Base-by-base conservation (phyloP, 1,284 basidiomycete genomes). In the Ceratobasidium sp. region DNA sequence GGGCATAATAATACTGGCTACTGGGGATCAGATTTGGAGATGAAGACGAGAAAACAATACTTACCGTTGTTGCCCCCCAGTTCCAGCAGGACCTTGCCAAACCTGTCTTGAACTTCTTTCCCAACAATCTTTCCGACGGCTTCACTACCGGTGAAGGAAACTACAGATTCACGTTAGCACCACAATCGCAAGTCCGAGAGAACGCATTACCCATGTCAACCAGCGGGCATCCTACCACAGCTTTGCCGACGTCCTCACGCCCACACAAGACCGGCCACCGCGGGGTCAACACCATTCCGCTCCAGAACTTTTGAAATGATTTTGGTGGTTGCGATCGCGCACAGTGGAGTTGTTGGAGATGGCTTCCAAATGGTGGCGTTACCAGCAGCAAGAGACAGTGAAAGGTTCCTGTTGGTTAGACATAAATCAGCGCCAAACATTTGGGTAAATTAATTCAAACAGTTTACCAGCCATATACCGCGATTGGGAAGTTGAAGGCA, bases 321-420 rank as follows among this genome's bases (percentile, higher is more conserved):
- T 78, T 89, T 91, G 39, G 93, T 96, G 14, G 94, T 88, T 0
- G 96, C 96, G 72, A 98, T 92, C 12, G 94, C 86, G 78, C 89
- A 94, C 52, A 97, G 82, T 0, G 96, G 92, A 0, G 96, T 98
- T 3, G 88, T 92, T 0, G 92, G 93, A 0, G 94, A 92, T 1
- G 96, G 96, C 80, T 98, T 98, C 96, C 96, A 98, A 55, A 98
- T 83, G 0, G 94, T 96, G 1, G 94, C 89, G 80, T 98, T 98
- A 8, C 95, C 96, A 41, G 94, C 92, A 1, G 93, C 91, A 70
- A 98, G 84, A 1, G 94, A 94, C 34, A 98, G 85, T 1, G 94
- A 88, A 55, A 97, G 85, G 81, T 98, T 98, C 96, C 93, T 94
- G 65, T 61, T 76, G 18, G 43, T 36, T 45, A 74, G 76, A 16